Percentiles rank a stretch among this genome's conserved stretches.
Conservation (phyloP, 2,329 filamentous ascomycete species). For the Microcyclospora pomicola region DNA sequence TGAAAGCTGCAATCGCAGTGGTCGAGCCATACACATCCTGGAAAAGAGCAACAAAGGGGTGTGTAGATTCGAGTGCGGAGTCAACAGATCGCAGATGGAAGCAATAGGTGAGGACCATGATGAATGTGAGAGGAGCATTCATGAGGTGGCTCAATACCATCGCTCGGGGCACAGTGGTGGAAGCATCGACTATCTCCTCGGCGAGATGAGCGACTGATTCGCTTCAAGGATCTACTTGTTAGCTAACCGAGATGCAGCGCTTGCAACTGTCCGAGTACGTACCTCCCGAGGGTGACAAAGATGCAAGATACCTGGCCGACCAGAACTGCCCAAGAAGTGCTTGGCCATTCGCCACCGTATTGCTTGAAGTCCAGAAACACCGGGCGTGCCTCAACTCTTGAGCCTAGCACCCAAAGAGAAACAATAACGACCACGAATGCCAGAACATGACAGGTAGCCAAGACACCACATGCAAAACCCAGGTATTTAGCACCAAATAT, state of each 20-base stretch:
- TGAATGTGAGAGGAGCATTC: constrained; percentile 17
- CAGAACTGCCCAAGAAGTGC: constrained; percentile 23
- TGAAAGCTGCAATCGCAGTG: constrained; percentile 17
- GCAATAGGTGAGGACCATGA: constrained; percentile 21
- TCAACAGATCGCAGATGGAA: constrained; percentile 24
- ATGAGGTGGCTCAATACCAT: constrained; percentile 29
- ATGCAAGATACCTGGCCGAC: constrained; percentile 26
- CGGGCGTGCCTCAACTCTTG: constrained; percentile 6
- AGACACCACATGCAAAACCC: constrained; percentile 18
- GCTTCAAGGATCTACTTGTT: not conserved
- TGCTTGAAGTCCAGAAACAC: constrained; percentile 24
- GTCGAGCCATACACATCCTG: constrained; percentile 17
- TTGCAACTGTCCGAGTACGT: too few species aligned
- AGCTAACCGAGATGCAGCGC: too few species aligned
- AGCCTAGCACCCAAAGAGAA: constrained; percentile 15
- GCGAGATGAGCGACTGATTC: constrained; percentile 31
- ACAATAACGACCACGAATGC: constrained; percentile 21
- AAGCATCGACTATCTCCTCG: constrained; percentile 31
- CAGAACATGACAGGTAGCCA: constrained; percentile 20
- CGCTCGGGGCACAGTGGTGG: constrained; percentile 26
- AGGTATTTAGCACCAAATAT: constrained; percentile 17
- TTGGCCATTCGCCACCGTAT: constrained; percentile 27
- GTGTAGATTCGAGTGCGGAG: constrained; percentile 12
- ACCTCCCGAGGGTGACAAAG: constrained; percentile 14
- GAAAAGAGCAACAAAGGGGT: constrained; percentile 24